Percentiles rank a stretch among this genome's conserved stretches.
phyloP scores from a whole-genome alignment of 257 asterid genomes.

The Nicotiana obtusifolia region DNA sequence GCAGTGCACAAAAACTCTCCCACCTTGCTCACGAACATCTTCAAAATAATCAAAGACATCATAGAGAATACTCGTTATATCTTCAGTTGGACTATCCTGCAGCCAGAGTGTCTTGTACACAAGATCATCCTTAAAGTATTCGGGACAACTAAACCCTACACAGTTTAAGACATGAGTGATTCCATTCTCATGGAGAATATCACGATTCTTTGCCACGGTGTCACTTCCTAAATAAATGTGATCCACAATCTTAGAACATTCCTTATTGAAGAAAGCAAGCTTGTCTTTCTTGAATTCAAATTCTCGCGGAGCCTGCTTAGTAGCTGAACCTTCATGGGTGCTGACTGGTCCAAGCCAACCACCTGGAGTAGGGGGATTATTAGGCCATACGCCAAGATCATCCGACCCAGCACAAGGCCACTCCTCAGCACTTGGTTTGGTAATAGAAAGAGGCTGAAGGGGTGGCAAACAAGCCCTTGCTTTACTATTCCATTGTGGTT shows the following conservation, averaged over 20 bases:
- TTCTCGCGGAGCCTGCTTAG: constrained; percentile 40
- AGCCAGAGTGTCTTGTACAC: constrained; percentile 92
- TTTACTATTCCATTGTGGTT: constrained; percentile 80
- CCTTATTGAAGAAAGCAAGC: constrained; percentile 83
- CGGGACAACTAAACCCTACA: constrained; percentile 77
- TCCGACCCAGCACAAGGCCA: constrained; percentile 95
- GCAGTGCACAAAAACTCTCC: constrained; percentile 89
- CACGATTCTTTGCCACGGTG: constrained; percentile 69
- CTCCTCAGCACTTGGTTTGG: constrained; percentile 54
- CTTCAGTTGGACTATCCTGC: constrained; percentile 88
- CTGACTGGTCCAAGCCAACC: constrained; percentile 47
- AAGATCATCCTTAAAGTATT: constrained; percentile 73
- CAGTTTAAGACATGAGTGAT: constrained; percentile 97
- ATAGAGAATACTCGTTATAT: constrained; percentile 79
- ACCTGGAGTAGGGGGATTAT: constrained; percentile 67
- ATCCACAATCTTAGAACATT: constrained; percentile 76
- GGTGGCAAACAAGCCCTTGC: constrained; percentile 91
- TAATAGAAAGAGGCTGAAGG: constrained; percentile 81
- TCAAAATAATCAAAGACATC: constrained; percentile 93
- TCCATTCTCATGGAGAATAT: constrained; percentile 52
- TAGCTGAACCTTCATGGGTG: constrained; percentile 36
- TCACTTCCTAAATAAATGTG: constrained; percentile 82
- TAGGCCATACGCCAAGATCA: constrained; percentile 84
- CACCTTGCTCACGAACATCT: constrained; percentile 74
- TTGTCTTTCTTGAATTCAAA: constrained; percentile 61